These are phyloP conservation scores for Novymonas esmeraldas DNA, from an alignment of 208 protist genomes.

Conservation along the genomic window DNA sequence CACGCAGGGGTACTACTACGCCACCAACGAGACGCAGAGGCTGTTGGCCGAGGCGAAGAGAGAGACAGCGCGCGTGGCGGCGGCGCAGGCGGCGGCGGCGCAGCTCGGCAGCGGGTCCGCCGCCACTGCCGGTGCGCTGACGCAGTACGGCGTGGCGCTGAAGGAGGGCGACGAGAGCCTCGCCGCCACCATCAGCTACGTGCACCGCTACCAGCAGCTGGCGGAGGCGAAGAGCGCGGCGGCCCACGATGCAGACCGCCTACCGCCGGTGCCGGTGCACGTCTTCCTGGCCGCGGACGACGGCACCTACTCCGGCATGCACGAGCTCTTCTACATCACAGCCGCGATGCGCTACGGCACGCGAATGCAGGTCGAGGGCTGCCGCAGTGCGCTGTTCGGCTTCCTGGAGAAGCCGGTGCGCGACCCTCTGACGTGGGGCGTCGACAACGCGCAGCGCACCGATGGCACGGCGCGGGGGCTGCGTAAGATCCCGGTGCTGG, in stretches of 20 bases:
- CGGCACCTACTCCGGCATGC: constrained; percentile 55
- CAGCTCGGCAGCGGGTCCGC: constrained; percentile 7
- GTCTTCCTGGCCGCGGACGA: constrained; percentile 67
- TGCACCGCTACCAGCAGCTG: constrained; percentile 26
- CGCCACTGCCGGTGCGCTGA: constrained; percentile 4
- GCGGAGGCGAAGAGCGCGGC: not conserved
- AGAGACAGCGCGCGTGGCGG: constrained; percentile 29
- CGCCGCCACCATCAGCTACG: constrained; percentile 26
- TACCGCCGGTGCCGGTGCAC: constrained; percentile 32
- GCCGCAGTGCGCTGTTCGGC: constrained; percentile 45
- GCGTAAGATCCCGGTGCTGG: constrained; percentile 41
- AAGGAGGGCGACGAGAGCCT: constrained; percentile 32
- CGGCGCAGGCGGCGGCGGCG: constrained; percentile 7
- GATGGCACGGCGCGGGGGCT: constrained; percentile 2
- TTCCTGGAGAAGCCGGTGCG: constrained; percentile 46
- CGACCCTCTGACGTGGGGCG: constrained; percentile 31
- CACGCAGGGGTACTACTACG: constrained; percentile 24
- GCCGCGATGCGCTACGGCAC: constrained; percentile 48
- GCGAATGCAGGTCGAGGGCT: constrained; percentile 33
- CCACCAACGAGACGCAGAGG: constrained; percentile 32
- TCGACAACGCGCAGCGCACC: constrained; percentile 14
- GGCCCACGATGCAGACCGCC: not conserved
- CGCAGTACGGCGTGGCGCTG: constrained; percentile 30
- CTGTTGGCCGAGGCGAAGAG: constrained; percentile 30
- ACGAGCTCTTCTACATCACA: constrained; percentile 55